phyloP scores from a whole-genome alignment of 1,284 basidiomycete genomes.

The Apiotrichum veenhuisii region DNA sequence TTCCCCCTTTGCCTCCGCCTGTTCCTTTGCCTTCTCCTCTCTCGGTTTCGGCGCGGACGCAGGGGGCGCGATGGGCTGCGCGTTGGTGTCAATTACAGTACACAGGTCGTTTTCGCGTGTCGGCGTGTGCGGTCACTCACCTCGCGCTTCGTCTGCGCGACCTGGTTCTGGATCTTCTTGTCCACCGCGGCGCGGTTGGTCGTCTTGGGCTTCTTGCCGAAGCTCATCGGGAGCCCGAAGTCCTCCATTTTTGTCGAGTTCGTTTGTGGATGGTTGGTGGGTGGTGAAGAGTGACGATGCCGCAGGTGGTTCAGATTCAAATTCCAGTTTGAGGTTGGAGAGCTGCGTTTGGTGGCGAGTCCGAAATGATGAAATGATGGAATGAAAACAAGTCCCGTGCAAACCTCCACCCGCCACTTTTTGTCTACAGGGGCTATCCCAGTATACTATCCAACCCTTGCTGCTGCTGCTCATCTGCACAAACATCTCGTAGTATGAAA shows the following conservation, averaged over 20 bases:
- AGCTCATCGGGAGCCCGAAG: slow-evolving; percentile 49
- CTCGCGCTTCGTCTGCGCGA: slow-evolving; percentile 46
- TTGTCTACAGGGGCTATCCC: no score
- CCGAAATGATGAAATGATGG: not conserved
- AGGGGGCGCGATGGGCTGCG: no score
- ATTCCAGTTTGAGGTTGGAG: no score
- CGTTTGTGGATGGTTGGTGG: no score
- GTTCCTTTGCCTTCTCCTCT: not conserved
- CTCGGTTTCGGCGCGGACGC: no score
- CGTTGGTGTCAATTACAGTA: no score
- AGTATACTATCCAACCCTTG: no score
- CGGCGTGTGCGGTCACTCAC: slow-evolving; percentile 7
- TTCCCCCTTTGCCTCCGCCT: not conserved
- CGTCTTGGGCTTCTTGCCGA: slow-evolving; percentile 49
- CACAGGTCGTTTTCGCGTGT: no score
- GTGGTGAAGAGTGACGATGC: no score
- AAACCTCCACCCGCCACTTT: no score
- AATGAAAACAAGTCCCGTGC: no score
- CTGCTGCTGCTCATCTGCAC: slow-evolving; percentile 5
- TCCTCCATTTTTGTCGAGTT: slow-evolving; percentile 36
- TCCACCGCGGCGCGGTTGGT: not conserved
- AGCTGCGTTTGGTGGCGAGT: slow-evolving; percentile 5
- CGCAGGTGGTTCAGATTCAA: no score
- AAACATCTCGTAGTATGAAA: slow-evolving; percentile 11
- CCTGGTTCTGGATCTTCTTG: slow-evolving; percentile 32